Evolutionary conservation across 2,329 filamentous ascomycete species (phyloP), one percentile per base, ranked within the genome.

Genomic region (Magnaporthiopsis rhizophila): DNA sequence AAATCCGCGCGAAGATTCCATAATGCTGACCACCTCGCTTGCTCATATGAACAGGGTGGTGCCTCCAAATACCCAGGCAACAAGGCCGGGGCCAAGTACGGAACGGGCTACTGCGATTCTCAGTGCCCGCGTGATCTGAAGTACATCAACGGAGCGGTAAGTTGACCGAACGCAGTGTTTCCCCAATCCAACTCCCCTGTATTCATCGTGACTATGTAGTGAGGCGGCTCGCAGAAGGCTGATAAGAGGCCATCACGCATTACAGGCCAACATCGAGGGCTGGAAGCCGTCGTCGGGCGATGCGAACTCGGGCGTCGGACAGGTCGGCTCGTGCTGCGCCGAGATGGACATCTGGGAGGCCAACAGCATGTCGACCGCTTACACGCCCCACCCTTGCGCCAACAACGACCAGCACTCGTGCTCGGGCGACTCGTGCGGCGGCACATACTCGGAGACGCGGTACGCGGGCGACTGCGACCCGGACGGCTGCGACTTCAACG

Each of bases 401-500:
- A 76, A 72, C 65, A 73, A 77, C 59, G 80, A 78, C 62, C 80
- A 83, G 69, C 73, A 74, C 64, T 78, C 80, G 64, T 89, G 86
- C 78, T 72, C 72, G 0, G 78, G 79, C 26, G 74, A 82, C 66
- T 65, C 65, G 7, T 86, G 83, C 69, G 84, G 84, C 65, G 85
- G 81, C 65, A 80, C 81, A 50, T 83, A 82, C 70, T 77, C 75
- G 63, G 63, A 69, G 62, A 75, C 81, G 69, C 85, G 87, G 67
- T 89, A 89, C 72, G 77, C 71, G 32, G 86, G 87, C 63, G 75
- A 82, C 65, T 90, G 88, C 73, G 88, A 90, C 73, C 84, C 86
- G 67, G 86, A 89, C 70, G 87, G 87, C 57, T 90, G 88, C 71
- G 87, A 89, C 74, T 89, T 87, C 81, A 89, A 89, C 81, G 73